A percentile compares a stretch with the other conserved stretches of the same genome.
phyloP scores from a whole-genome alignment of 2,329 filamentous ascomycete genomes.

The Venturia aucupariae region DNA sequence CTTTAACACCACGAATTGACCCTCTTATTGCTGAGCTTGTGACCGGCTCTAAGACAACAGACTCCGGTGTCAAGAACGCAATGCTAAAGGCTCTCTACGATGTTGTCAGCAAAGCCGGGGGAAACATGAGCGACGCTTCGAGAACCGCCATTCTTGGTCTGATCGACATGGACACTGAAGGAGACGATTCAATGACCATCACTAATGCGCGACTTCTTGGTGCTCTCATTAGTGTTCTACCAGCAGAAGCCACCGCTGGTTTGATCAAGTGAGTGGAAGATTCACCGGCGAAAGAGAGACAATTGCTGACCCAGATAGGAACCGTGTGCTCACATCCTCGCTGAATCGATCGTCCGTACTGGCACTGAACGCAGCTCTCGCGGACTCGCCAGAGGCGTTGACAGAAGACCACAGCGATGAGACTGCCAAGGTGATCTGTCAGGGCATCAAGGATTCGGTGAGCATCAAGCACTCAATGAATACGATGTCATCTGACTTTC shows the following conservation, averaged over 20 bases:
- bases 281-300: not conserved
- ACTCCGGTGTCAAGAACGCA: constrained; percentile 72
- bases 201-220: constrained; percentile 87
- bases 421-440: constrained; percentile 64
- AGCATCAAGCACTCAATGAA: constrained; percentile 29
- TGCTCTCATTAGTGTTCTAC: constrained; percentile 78
- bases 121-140: constrained; percentile 89
- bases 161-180: constrained; percentile 76
- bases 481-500: constrained; percentile 18
- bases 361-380: constrained; percentile 77
- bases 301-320: constrained; percentile 21
- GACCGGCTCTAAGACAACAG: constrained; percentile 80
- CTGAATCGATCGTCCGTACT: constrained; percentile 73
- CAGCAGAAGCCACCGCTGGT: constrained; percentile 55
- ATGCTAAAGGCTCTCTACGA: constrained; percentile 97
- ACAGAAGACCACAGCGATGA: constrained; percentile 63
- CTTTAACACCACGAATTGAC: constrained; percentile 88
- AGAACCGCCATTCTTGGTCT: constrained; percentile 75
- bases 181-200: constrained; percentile 59
- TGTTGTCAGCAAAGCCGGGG: constrained; percentile 87
- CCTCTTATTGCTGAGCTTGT: constrained; percentile 88
- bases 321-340: constrained; percentile 68
- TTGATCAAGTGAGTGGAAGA: constrained; percentile 42
- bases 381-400: constrained; percentile 66
- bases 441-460: constrained; percentile 70